phyloP scores from a whole-genome alignment of 2,329 filamentous ascomycete species.

The Aspergillus alliaceus region DNA sequence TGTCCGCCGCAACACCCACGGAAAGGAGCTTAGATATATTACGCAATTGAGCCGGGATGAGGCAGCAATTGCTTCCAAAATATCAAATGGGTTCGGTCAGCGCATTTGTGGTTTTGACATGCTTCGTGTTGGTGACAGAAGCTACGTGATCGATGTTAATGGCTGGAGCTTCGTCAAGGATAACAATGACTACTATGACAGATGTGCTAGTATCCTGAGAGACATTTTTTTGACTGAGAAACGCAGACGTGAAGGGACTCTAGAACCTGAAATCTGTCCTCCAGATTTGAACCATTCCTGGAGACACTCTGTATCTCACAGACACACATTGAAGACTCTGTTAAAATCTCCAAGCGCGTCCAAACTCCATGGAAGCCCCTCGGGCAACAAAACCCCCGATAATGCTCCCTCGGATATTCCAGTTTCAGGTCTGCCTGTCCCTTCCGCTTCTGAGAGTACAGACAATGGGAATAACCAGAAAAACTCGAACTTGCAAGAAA shows the following conservation, averaged over 20 bases:
- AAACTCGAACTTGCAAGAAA: constrained; percentile 19
- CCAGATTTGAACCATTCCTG: constrained; percentile 34
- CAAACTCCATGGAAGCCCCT: constrained; percentile 53
- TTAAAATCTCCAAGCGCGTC: constrained; percentile 67
- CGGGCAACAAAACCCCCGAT: constrained; percentile 41
- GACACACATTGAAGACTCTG: constrained; percentile 56
- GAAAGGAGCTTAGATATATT: constrained; percentile 95
- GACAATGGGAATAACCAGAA: constrained; percentile 21
- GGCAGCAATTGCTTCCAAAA: constrained; percentile 81
- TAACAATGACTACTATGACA: constrained; percentile 97
- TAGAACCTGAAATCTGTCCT: constrained; percentile 36
- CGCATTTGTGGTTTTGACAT: constrained; percentile 95
- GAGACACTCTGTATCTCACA: constrained; percentile 45
- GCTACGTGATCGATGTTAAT: constrained; percentile 98
- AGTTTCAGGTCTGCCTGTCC: constrained; percentile 32
- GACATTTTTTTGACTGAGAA: constrained; percentile 86
- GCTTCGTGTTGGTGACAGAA: constrained; percentile 81
- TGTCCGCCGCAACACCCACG: constrained; percentile 92
- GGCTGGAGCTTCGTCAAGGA: constrained; percentile 99
- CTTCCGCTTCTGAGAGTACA: constrained; percentile 31
- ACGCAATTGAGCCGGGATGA: constrained; percentile 80
- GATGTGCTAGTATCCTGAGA: constrained; percentile 79
- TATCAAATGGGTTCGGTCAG: constrained; percentile 89
- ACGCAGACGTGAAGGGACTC: constrained; percentile 34
- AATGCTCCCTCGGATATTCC: constrained; percentile 48